A percentile compares a stretch with the other conserved stretches of the same genome.
phyloP scores from a whole-genome alignment of 495 filamentous ascomycete species.

The Cercophora newfieldiana region DNA sequence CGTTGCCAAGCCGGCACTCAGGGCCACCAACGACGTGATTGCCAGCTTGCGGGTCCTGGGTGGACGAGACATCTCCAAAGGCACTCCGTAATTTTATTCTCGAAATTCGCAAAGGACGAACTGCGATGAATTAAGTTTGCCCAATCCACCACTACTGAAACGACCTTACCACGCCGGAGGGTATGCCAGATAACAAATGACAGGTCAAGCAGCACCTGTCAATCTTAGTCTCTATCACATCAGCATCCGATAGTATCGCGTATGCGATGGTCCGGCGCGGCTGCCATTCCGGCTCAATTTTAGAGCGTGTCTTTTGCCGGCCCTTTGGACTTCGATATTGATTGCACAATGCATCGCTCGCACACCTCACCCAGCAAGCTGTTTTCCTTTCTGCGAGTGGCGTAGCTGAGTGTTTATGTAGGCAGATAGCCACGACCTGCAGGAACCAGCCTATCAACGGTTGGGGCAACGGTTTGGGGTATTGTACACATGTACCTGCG shows the following conservation, averaged over 20 bases:
- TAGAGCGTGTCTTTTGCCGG: not conserved
- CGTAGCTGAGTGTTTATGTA: not conserved
- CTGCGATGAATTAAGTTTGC: not conserved
- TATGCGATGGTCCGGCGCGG: not conserved
- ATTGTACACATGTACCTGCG: too few relatives aligned
- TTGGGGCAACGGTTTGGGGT: not conserved
- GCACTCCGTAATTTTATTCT: not conserved
- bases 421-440: not conserved
- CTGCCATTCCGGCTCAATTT: not conserved
- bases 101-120: not conserved
- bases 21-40: not conserved
- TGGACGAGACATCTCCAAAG: not conserved
- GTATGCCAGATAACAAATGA: not conserved
- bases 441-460: not conserved
- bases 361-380: not conserved
- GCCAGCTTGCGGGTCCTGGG: not conserved
- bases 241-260: not conserved
- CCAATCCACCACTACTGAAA: not conserved
- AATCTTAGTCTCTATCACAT: not conserved
- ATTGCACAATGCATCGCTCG: not conserved
- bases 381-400: not conserved
- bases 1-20: not conserved
- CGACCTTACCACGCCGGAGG: not conserved
- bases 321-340: not conserved
- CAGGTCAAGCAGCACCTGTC: not conserved